phyloP scores from a whole-genome alignment of 768 basidiomycete genomes.

The Lentinus brumalis region DNA sequence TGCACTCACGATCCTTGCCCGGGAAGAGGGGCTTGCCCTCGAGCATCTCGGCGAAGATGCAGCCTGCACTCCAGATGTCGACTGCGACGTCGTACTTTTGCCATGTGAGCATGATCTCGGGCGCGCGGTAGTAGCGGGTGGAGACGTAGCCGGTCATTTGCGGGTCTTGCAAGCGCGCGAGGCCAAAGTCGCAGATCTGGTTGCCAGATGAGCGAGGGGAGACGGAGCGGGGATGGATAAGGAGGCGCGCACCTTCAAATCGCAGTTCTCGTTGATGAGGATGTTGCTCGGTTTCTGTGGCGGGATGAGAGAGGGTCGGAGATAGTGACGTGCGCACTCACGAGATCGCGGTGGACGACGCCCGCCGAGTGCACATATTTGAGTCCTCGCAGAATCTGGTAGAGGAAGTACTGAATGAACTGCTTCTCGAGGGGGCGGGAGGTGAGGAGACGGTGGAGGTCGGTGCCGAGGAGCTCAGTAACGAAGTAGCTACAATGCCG shows the following conservation, averaged over 20 bases:
- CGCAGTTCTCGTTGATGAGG: slow-evolving; percentile 99
- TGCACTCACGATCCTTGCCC: slow-evolving; percentile 95
- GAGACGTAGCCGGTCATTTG: slow-evolving; percentile 99
- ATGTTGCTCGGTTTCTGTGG: slow-evolving; percentile 97
- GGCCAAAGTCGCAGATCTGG: slow-evolving; percentile 97
- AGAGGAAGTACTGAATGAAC: slow-evolving; percentile 99
- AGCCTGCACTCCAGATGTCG: slow-evolving; percentile 99
- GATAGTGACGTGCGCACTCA: slow-evolving; percentile 38
- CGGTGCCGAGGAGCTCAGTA: slow-evolving; percentile 96
- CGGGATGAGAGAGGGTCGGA: slow-evolving; percentile 1
- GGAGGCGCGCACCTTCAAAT: slow-evolving; percentile 73
- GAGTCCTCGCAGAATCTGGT: slow-evolving; percentile 96
- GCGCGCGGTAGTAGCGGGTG: slow-evolving; percentile 97
- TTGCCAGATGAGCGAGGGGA: slow-evolving; percentile 17
- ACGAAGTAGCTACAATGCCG: slow-evolving; percentile 83
- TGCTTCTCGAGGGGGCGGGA: slow-evolving; percentile 98
- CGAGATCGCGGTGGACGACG: slow-evolving; percentile 96
- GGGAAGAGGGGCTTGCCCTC: slow-evolving; percentile 99
- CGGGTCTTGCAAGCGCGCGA: slow-evolving; percentile 98
- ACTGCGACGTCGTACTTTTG: slow-evolving; percentile 99
- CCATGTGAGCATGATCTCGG: slow-evolving; percentile 99
- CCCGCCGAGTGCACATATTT: slow-evolving; percentile 99
- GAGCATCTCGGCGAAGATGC: slow-evolving; percentile 99
- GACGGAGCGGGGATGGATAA: neutral
- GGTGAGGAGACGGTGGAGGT: slow-evolving; percentile 95